Base-by-base conservation (phyloP, 2,329 filamentous ascomycete species). In the Colletotrichum lupini region DNA sequence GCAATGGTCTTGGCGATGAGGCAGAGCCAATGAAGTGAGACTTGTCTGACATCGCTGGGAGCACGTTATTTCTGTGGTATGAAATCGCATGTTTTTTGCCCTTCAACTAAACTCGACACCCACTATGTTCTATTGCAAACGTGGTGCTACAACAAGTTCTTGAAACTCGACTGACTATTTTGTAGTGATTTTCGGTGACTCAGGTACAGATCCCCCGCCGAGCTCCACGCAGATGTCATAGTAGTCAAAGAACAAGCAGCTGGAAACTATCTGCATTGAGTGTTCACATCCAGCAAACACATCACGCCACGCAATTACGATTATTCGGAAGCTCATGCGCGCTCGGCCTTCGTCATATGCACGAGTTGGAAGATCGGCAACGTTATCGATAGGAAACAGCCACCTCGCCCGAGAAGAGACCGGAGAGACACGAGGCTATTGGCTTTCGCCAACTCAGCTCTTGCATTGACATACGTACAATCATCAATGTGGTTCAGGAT, bases 1-100 rank as follows among this genome's bases (percentile, higher is more conserved):
- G 55, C 30, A 4, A 46, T 28, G 19, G 19, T 42, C 68, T 71
- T 60, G 68, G 68, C 68, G 32, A 55, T 26, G 30, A 67, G 24
- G 32, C 28, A 67, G 19, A 46, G 24, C n/a, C 30, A 12, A 65
- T n/a, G 22, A 42, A 12, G 24, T 59, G 35, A 66, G 53, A 58
- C 63, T n/a, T 66, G 52, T 58, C 63, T 46, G 52, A 32, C 30
- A 30, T 57, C 32, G 62, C 24, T 28, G 2, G 11, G 4, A 65
- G 52, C 22, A 65, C 62, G 52, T 65, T 46, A 22, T 26, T 24
- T 11, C 11, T 30, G 32, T 56, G 16, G 24, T 28, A 55, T 42
- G 52, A 22, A 6, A 9, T 11, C 16, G n/a, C 7, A 14, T 24
- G 8, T 53, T 16, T 12, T 6, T 32, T 30, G 49, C 28, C 4